Percentiles rank a stretch among this genome's conserved stretches.
Conservation (phyloP, 2,329 filamentous ascomycete genomes). For the Setomelanomma holmii region DNA sequence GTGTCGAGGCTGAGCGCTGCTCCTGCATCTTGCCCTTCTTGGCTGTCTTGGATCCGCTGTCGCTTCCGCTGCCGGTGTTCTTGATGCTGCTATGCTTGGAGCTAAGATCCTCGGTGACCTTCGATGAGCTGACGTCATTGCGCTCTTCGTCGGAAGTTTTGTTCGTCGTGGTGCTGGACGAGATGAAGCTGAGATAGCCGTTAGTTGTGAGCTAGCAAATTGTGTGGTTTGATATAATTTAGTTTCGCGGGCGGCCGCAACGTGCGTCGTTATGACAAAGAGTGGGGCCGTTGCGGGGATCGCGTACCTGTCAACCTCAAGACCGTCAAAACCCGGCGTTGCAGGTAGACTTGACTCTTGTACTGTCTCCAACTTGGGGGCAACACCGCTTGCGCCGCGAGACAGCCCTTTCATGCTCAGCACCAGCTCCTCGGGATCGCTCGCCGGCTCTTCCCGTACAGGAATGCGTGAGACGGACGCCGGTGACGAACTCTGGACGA, state of each 20-base stretch:
- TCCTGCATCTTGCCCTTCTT: constrained; percentile 42
- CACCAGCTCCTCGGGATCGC: constrained; percentile 48
- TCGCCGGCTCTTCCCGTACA: constrained; percentile 36
- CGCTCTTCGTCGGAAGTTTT: constrained; percentile 47
- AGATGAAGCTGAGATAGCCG: constrained; percentile 23
- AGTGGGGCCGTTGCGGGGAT: constrained; percentile 39
- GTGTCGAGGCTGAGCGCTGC: constrained; percentile 56
- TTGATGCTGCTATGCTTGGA: constrained; percentile 49
- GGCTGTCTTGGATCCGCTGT: constrained; percentile 58
- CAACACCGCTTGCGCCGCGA: constrained; percentile 64
- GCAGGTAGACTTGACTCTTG: constrained; percentile 82
- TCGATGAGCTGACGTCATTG: constrained; percentile 54
- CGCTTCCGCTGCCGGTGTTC: constrained; percentile 67
- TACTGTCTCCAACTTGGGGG: constrained; percentile 81
- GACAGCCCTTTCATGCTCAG: constrained; percentile 49
- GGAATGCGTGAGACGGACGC: constrained; percentile 43
- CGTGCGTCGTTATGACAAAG: constrained; percentile 36
- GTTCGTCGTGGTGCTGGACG: constrained; percentile 19
- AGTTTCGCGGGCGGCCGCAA: constrained; percentile 22
- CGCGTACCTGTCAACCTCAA: constrained; percentile 39
- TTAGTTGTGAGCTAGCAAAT: constrained; percentile 24
- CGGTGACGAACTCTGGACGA: constrained; percentile 55
- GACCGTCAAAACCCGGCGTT: constrained; percentile 63
- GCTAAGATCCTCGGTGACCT: constrained; percentile 57
- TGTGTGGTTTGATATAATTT: constrained; percentile 24